Conservation (phyloP, 2,329 filamentous ascomycete genomes). For the Cordyceps javanica region DNA sequence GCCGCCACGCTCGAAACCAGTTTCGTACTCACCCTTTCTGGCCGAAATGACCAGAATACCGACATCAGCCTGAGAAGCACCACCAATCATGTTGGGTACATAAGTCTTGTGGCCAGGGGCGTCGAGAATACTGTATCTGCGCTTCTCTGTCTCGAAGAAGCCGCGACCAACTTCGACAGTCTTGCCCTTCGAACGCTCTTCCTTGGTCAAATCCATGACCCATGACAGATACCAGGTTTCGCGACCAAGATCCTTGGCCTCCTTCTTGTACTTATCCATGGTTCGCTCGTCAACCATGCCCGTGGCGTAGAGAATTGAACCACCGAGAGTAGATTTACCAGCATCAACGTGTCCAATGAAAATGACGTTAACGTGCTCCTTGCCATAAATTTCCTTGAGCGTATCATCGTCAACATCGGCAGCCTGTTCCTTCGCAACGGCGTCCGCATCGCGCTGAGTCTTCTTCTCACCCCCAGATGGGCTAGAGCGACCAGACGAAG, state of each 20-base stretch:
- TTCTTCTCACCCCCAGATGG: slow-evolving; percentile 55
- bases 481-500: slow-evolving; percentile 78
- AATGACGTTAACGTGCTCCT: slow-evolving; percentile 89
- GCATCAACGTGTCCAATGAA: slow-evolving; percentile 98
- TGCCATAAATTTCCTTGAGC: slow-evolving; percentile 92
- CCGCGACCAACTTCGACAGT: slow-evolving; percentile 95
- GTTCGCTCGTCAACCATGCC: slow-evolving; percentile 99
- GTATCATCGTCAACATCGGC: slow-evolving; percentile 67
- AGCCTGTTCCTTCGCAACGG: slow-evolving; percentile 75
- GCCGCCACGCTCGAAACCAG: slow-evolving; percentile 91
- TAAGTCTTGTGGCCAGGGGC: slow-evolving; percentile 97
- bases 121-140: slow-evolving; percentile 92
- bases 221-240: slow-evolving; percentile 99
- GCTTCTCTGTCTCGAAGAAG: slow-evolving; percentile 95
- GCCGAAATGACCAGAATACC: slow-evolving; percentile 94
- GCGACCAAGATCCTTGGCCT: slow-evolving; percentile 91
- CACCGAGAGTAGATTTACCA: slow-evolving; percentile 93
- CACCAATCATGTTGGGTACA: slow-evolving; percentile 96
- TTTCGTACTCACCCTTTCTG: slow-evolving; percentile 97
- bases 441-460: slow-evolving; percentile 63
- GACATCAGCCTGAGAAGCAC: slow-evolving; percentile 86
- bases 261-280: slow-evolving; percentile 95
- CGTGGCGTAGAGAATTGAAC: slow-evolving; percentile 84
- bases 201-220: slow-evolving; percentile 95
- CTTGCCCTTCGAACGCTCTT: slow-evolving; percentile 94